Evolutionary conservation across 2,329 filamentous ascomycete genomes (phyloP), one percentile per base, ranked within the genome.

Genomic region (Alternaria longipes): DNA sequence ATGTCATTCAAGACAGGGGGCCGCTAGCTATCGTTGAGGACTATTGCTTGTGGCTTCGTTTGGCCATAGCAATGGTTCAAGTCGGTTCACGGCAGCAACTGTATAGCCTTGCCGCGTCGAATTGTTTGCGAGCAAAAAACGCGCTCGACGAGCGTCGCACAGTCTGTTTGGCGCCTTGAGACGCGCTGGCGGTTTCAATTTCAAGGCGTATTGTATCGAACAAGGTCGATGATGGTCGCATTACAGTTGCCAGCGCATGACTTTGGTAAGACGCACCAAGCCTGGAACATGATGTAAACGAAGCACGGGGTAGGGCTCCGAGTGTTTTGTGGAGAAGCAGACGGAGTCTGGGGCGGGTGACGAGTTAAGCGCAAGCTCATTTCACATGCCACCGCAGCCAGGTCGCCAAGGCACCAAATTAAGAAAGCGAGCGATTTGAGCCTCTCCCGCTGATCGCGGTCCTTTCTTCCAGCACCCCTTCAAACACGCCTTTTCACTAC

Each of bases 341-440:
- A 40, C 52, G 30, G 49, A 63, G 47, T 63, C 61, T 54, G 66
- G 64, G 66, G 62, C 56, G 60, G 55, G 34, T 63, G 63, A 56
- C 64, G 55, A 57, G 45, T 59, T 54, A 59, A 51, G 57, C 58
- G 63, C 60, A 63, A 63, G 62, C 60, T 63, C 63, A 61, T 71
- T 71, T 71, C 70, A 72, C 67, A 68, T 71, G 70, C 62, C 62
- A 65, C 59, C 54, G 46, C 51, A 49, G 40, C 47, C 51, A 64
- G 56, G 24, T 41, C 50, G 67, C 67, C 67, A 69, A 69, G 66
- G 53, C 66, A 45, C 63, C 63, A 67, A 67, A 64, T 63, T 69
- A 69, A 62, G 64, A 62, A 71, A 45, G 20, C 40, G 40, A 42
- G 54, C 59, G 56, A 64, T 62, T 62, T 62, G 60, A 69, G 65